These are phyloP conservation scores for Marasmius oreades DNA, from an alignment of 1,284 basidiomycete species.

Conservation along the genomic window DNA sequence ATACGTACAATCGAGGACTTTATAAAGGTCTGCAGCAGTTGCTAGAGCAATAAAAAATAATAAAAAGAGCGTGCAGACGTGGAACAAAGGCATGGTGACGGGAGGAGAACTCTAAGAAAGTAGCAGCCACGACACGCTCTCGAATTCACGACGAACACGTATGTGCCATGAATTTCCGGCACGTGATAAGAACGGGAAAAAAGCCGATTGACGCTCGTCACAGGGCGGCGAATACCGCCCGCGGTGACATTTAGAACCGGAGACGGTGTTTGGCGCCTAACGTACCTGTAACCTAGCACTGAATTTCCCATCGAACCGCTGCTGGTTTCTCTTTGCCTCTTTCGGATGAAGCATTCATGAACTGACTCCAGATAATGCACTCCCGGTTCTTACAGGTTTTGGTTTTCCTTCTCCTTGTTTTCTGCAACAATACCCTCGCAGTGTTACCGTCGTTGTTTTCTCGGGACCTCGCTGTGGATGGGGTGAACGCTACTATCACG, in stretches of 20 bases:
- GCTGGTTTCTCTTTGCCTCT: background rate
- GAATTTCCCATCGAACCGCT: too few species aligned
- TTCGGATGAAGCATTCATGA: background rate
- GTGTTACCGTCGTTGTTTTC: constrained; percentile 6
- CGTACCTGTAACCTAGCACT: too few species aligned
- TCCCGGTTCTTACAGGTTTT: background rate
- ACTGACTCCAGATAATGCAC: background rate
- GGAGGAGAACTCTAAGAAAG: constrained; percentile 6
- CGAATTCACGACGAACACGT: background rate
- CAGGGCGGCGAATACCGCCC: too few species aligned
- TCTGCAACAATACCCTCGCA: background rate
- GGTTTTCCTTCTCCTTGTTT: background rate
- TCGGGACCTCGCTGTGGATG: constrained; percentile 25
- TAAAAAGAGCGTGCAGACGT: constrained; percentile 33
- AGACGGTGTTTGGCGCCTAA: too few species aligned
- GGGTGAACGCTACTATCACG: constrained; percentile 28
- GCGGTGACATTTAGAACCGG: too few species aligned
- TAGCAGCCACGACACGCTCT: background rate
- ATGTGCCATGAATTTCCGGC: background rate
- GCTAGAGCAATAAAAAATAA: constrained; percentile 46
- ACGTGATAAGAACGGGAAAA: background rate
- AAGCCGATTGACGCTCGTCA: too few species aligned
- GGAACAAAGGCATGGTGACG: constrained; percentile 26
- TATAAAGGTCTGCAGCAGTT: constrained; percentile 70
- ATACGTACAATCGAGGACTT: constrained; percentile 65